These are phyloP conservation scores for Dictyostelium discoideum DNA, from an alignment of 78 protist genomes.

Conservation along the genomic window dicty_2.7 NC_007089.4:6334001-6334500, in stretches of 20 bases:
- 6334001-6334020: not conserved
- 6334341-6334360: slow-evolving; percentile 47
- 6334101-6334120: slow-evolving; percentile 13
- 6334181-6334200: slow-evolving; percentile 66
- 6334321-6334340: slow-evolving; percentile 79
- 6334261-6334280: slow-evolving; percentile 72
- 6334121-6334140: slow-evolving; percentile 14
- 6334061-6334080: slow-evolving; percentile 83
- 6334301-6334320: slow-evolving; percentile 72
- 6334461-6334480: slow-evolving; percentile 12
- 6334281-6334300: slow-evolving; percentile 55
- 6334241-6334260: slow-evolving; percentile 60
- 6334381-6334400: not conserved
- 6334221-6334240: slow-evolving; percentile 76
- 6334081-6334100: slow-evolving; percentile 2
- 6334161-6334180: slow-evolving; percentile 52
- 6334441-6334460: not conserved
- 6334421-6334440: not conserved
- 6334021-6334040: slow-evolving; percentile 42
- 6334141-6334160: slow-evolving; percentile 13
- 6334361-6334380: not conserved
- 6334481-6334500: slow-evolving; percentile 16
- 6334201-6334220: slow-evolving; percentile 55
- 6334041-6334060: slow-evolving; percentile 11
- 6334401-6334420: not conserved